Evolutionary conservation across 495 filamentous ascomycete species (phyloP), one percentile per base, ranked within the genome.

Genomic region (Bathelium albidoporum): DNA sequence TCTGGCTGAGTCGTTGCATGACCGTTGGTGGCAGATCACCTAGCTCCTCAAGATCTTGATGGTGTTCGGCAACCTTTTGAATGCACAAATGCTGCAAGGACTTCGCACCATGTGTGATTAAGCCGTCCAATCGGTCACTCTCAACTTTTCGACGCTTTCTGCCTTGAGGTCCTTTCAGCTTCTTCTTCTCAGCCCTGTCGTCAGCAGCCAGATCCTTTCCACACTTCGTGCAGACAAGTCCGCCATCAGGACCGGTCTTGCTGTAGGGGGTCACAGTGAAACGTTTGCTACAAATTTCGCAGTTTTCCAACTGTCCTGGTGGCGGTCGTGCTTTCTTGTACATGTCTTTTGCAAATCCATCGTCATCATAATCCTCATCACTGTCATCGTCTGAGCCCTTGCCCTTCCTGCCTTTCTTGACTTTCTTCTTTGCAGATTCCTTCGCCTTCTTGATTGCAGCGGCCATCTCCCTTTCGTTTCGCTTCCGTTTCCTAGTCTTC

Each of bases 241-340:
- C 93, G 1, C 91, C 91, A 20, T 87, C 79, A 0, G 88, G 87
- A 16, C 88, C 89, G n/a, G 84, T 81, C 68, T 89, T 88, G 66
- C 86, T 89, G 72, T 98, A 98, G 0, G 91, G 77, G 0, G 94
- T 97, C 31, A 98, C 94, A 0, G 91, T 96, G 70, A 98, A 98
- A 28, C 94, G 86, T 69, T 90, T 93, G 26, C 83, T 80, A 71
- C 94, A 98, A 7, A 82, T 75, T 53, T 89, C 90, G 68, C 94
- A 98, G 67, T 96, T 93, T 31, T 87, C 89, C 64, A 90, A 82
- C 73, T 98, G 94, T 1, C 90, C 92, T 0, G 94, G 89, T 18
- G 86, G 69, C 43, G 87, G 87, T n/a, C 80, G 80, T 32, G 79
- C 68, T 65, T 84, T 85, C 63, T 85, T 78, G 63, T 87, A 77